These are phyloP conservation scores for Periglandula ipomoeae DNA, from an alignment of 2,329 filamentous ascomycete species.

Conservation along the genomic window DNA sequence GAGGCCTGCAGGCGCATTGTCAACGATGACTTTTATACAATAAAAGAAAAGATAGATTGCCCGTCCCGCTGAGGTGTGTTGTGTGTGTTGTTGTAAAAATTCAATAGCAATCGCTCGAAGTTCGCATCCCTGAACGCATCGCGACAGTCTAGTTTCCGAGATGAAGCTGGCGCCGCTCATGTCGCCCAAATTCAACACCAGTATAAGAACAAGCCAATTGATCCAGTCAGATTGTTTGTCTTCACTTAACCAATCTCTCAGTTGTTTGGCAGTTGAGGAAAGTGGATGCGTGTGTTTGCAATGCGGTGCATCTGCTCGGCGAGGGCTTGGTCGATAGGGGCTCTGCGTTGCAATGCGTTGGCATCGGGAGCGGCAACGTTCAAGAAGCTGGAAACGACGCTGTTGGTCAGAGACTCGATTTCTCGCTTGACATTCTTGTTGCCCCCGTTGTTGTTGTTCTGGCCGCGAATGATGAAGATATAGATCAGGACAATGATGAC, in stretches of 20 bases:
- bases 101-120: not conserved
- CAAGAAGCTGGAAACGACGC: conserved; percentile 1
- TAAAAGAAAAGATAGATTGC: conserved; percentile 7
- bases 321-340: conserved; percentile 6
- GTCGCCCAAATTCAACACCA: not conserved
- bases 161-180: not conserved
- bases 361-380: not conserved
- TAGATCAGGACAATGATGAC: conserved; percentile 42
- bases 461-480: conserved; percentile 30
- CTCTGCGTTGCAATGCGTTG: conserved; percentile 1
- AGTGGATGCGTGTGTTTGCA: conserved; percentile 14
- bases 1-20: conserved; percentile 2
- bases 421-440: conserved; percentile 20
- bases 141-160: not conserved
- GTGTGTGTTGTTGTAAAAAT: not conserved
- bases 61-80: conserved; percentile 6
- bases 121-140: conserved; percentile 5
- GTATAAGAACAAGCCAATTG: not conserved
- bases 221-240: not conserved
- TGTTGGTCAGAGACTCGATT: conserved; percentile 13
- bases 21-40: conserved; percentile 12
- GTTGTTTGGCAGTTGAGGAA: conserved; percentile 15
- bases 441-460: conserved; percentile 16
- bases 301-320: conserved; percentile 10
- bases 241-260: not conserved